phyloP scores from a whole-genome alignment of 495 filamentous ascomycete species.

The Hypoxylon intermedium region DNA sequence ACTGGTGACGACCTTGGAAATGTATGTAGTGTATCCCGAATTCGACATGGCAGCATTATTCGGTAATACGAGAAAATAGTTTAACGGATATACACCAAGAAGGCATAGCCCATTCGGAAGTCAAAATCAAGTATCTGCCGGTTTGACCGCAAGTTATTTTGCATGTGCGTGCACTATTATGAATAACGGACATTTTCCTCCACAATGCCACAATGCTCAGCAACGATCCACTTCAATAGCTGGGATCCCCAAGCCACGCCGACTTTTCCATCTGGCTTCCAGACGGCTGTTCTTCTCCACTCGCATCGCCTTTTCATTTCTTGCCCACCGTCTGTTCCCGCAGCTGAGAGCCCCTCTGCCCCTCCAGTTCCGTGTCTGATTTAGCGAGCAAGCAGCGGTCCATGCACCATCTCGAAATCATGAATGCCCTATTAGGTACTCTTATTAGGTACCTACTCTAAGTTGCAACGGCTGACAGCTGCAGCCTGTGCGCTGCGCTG shows the following conservation, averaged over 20 bases:
- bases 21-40: not conserved
- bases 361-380: not conserved
- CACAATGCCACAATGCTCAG: constrained; percentile 8
- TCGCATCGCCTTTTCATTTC: constrained; percentile 12
- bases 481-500: constrained; percentile 13
- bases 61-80: too few species aligned
- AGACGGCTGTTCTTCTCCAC: constrained; percentile 26
- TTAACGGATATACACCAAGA: too few species aligned
- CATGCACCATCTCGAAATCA: too few species aligned
- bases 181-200: constrained; percentile 35
- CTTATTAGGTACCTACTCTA: too few species aligned
- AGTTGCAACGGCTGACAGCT: not conserved
- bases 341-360: not conserved
- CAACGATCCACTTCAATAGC: constrained; percentile 30
- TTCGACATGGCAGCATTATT: not conserved
- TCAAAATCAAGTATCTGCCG: constrained; percentile 23
- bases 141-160: constrained; percentile 37
- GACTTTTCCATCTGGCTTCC: constrained; percentile 29
- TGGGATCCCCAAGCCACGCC: constrained; percentile 21
- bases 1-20: too few species aligned
- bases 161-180: too few species aligned
- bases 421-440: too few species aligned
- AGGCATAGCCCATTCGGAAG: too few species aligned
- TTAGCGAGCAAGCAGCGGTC: constrained; percentile 4
- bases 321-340: constrained; percentile 15